phyloP scores from a whole-genome alignment of 495 filamentous ascomycete species.

The Podospora fimiseda region DNA sequence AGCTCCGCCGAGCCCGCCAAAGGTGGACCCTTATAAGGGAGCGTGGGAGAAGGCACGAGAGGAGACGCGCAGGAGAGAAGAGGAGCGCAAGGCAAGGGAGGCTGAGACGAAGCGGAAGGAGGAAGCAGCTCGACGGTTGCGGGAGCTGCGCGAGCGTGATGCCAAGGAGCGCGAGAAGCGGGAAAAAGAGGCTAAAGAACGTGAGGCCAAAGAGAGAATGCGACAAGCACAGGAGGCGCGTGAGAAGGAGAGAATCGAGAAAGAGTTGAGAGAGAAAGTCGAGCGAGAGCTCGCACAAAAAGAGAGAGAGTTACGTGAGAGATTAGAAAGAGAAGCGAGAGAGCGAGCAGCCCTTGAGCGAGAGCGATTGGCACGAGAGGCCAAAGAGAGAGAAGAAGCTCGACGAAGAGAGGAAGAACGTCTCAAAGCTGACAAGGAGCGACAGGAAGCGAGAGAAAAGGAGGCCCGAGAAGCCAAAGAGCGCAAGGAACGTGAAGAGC shows the following conservation, averaged over 20 bases:
- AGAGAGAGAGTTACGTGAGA: slow-evolving; percentile 21
- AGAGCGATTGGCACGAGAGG: slow-evolving; percentile 8
- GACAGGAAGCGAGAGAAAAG: slow-evolving; percentile 12
- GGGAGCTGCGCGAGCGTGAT: slow-evolving; percentile 54
- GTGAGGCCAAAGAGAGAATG: slow-evolving; percentile 31
- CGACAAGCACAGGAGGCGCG: slow-evolving; percentile 32
- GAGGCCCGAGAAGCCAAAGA: slow-evolving; percentile 32
- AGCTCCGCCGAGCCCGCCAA: slow-evolving; percentile 17
- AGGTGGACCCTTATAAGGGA: slow-evolving; percentile 33
- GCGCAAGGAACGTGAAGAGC: slow-evolving; percentile 36
- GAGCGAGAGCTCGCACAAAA: slow-evolving; percentile 31
- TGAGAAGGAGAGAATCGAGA: slow-evolving; percentile 42
- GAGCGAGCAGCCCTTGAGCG: slow-evolving; percentile 34
- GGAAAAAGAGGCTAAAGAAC: slow-evolving; percentile 46
- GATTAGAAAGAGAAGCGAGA: slow-evolving; percentile 39
- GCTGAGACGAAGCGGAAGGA: slow-evolving; percentile 44
- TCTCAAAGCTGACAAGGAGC: slow-evolving; percentile 3
- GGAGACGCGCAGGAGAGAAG: slow-evolving; percentile 56
- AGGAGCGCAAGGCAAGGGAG: slow-evolving; percentile 52
- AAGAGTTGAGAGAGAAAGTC: slow-evolving; percentile 40
- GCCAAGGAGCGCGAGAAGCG: slow-evolving; percentile 48
- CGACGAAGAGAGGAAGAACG: slow-evolving; percentile 11
- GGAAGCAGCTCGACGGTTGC: slow-evolving; percentile 44
- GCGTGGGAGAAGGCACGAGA: slow-evolving; percentile 68
- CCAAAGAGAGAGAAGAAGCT: slow-evolving; percentile 3